A percentile compares a stretch with the other conserved stretches of the same genome.
Evolutionary conservation across 352 stramenopile species (phyloP).

Genomic region (Achlya hypogyna): DNA sequence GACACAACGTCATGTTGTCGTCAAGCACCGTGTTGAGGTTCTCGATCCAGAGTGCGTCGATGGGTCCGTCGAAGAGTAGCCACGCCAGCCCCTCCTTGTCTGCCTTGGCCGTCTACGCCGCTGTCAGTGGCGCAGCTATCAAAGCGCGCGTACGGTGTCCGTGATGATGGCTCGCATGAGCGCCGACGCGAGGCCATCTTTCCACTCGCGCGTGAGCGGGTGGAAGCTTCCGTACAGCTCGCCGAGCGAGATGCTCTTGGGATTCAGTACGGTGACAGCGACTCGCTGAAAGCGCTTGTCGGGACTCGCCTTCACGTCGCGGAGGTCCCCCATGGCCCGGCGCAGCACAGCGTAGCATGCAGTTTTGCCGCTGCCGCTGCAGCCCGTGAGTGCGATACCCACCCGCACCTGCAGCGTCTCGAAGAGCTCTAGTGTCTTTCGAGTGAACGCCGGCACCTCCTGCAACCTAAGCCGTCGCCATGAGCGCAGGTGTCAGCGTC

Average conservation of each 20-base stretch:
- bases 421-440: slow-evolving; percentile 87
- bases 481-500: no score
- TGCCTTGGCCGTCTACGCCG: not conserved
- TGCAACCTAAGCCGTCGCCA: not conserved
- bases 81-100: slow-evolving; percentile 48
- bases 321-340: slow-evolving; percentile 37
- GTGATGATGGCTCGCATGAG: slow-evolving; percentile 60
- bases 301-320: slow-evolving; percentile 35
- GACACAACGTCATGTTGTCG: slow-evolving; percentile 86
- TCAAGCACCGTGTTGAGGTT: slow-evolving; percentile 86
- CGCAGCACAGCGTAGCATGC: slow-evolving; percentile 37
- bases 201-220: slow-evolving; percentile 74
- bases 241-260: slow-evolving; percentile 67
- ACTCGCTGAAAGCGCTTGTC: slow-evolving; percentile 51
- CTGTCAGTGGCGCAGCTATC: no score
- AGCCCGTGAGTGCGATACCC: slow-evolving; percentile 72
- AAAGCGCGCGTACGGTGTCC: slow-evolving; percentile 48
- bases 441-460: slow-evolving; percentile 6
- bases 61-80: slow-evolving; percentile 77
- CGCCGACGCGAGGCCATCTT: slow-evolving; percentile 63
- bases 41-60: slow-evolving; percentile 79
- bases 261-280: slow-evolving; percentile 56
- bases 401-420: slow-evolving; percentile 88
- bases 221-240: slow-evolving; percentile 84
- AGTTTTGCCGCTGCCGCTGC: slow-evolving; percentile 66